Conservation (phyloP, 2,329 filamentous ascomycete species). For the Phaeosphaeriaceae sp. region DNA sequence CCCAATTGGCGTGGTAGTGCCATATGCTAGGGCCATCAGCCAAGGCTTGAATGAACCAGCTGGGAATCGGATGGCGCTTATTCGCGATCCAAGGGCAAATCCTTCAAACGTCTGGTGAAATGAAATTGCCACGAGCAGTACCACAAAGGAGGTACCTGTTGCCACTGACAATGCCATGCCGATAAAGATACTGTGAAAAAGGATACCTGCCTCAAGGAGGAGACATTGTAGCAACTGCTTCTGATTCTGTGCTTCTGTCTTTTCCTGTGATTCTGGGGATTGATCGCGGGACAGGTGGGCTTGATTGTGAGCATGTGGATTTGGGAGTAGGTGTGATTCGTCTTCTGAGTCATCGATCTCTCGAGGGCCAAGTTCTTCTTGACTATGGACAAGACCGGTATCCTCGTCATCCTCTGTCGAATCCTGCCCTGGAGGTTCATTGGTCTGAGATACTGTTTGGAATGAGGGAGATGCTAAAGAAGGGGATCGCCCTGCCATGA, state of each 20-base stretch:
- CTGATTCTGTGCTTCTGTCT: constrained; percentile 56
- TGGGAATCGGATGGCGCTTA: constrained; percentile 73
- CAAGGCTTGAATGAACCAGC: constrained; percentile 75
- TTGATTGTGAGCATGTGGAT: constrained; percentile 27
- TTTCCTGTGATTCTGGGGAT: constrained; percentile 27
- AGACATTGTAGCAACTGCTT: constrained; percentile 75
- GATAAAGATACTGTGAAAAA: constrained; percentile 80
- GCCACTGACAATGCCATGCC: constrained; percentile 75
- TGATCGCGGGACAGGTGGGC: constrained; percentile 12
- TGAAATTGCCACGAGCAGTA: constrained; percentile 71
- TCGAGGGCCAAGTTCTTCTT: constrained; percentile 43
- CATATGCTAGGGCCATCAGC: constrained; percentile 69
- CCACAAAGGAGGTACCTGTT: constrained; percentile 67
- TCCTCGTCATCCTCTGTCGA: constrained; percentile 34
- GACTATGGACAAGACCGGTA: constrained; percentile 44
- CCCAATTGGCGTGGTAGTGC: constrained; percentile 61
- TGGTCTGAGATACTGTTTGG: constrained; percentile 13
- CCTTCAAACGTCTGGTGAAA: constrained; percentile 77
- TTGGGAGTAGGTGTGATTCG: constrained; percentile 40
- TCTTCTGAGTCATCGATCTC: constrained; percentile 34
- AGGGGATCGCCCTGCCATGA: constrained; percentile 43
- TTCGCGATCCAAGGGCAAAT: constrained; percentile 72
- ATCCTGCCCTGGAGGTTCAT: constrained; percentile 10
- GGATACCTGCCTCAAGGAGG: constrained; percentile 76
- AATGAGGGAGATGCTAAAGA: constrained; percentile 31